Conservation (phyloP, 2,329 filamentous ascomycete genomes). For the Arthrocladium fulminans region DNA sequence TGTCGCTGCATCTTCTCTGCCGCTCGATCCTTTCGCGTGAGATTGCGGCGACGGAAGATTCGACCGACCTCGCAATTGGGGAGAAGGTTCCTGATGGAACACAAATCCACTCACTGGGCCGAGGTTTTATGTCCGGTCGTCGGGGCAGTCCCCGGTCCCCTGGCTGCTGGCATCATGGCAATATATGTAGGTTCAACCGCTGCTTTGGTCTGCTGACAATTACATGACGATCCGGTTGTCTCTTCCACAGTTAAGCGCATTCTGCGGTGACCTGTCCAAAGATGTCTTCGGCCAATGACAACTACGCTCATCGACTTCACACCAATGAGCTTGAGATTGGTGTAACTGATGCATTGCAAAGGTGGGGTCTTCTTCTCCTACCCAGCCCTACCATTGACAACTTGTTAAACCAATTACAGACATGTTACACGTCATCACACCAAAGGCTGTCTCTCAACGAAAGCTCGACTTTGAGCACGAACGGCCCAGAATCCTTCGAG, state of each 20-base stretch:
- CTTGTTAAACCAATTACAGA: conserved; percentile 14
- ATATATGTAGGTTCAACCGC: not conserved
- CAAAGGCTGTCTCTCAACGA: conserved; percentile 45
- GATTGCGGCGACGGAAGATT: too few relatives aligned
- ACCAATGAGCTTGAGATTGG: conserved; percentile 40
- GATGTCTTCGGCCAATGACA: conserved; percentile 1
- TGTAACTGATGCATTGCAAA: conserved; percentile 44
- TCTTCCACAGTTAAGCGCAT: too few relatives aligned
- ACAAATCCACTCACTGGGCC: too few relatives aligned
- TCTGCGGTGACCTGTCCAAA: not conserved
- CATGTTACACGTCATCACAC: conserved; percentile 42
- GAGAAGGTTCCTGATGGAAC: too few relatives aligned
- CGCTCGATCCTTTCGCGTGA: not conserved
- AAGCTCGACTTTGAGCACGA: conserved; percentile 48
- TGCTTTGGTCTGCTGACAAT: not conserved
- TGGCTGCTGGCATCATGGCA: too few relatives aligned
- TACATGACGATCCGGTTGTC: too few relatives aligned
- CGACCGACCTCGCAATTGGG: too few relatives aligned
- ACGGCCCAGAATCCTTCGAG: conserved; percentile 46
- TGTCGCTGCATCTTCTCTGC: not conserved
- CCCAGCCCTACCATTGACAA: not conserved
- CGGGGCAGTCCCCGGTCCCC: too few relatives aligned
- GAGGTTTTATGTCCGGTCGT: too few relatives aligned
- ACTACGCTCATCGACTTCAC: conserved; percentile 20
- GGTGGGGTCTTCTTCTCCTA: not conserved